These are phyloP conservation scores for Fusarium citri DNA, from an alignment of 2,329 filamentous ascomycete species.

Conservation along the genomic window DNA sequence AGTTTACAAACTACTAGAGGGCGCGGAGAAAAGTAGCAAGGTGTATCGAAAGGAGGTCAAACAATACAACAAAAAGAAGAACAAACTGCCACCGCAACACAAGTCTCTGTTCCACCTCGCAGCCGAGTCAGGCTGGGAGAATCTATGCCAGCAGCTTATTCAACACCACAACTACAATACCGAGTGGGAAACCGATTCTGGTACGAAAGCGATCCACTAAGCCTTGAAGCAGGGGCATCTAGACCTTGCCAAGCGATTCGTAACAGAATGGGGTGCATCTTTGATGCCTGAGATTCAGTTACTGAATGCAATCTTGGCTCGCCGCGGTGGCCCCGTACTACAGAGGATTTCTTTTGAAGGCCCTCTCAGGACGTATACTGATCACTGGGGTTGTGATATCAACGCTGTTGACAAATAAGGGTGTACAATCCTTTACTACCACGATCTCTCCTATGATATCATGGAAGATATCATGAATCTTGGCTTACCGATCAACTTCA, in stretches of 20 bases:
- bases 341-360: too few relatives aligned
- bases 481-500: not conserved
- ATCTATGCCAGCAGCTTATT: too few relatives aligned
- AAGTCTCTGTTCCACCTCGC: too few relatives aligned
- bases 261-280: not conserved
- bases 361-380: not conserved
- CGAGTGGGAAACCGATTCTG: rapidly evolving
- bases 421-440: rapidly evolving
- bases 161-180: not conserved
- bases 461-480: rapidly evolving
- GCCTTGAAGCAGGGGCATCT: not conserved
- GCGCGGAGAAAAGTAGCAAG: too few relatives aligned
- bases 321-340: too few relatives aligned
- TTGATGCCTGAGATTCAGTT: not conserved
- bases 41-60: too few relatives aligned
- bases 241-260: not conserved
- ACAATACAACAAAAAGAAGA: too few relatives aligned
- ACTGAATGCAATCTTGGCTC: not conserved
- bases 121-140: too few relatives aligned
- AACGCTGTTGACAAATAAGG: not conserved
- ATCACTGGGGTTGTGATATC: not conserved
- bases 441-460: too few relatives aligned
- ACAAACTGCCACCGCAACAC: too few relatives aligned
- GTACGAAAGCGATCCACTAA: rapidly evolving
- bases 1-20: too few relatives aligned